Base-by-base conservation (phyloP, 371 early-diverging fungal genomes). In the Cokeromyces recurvatus region DNA sequence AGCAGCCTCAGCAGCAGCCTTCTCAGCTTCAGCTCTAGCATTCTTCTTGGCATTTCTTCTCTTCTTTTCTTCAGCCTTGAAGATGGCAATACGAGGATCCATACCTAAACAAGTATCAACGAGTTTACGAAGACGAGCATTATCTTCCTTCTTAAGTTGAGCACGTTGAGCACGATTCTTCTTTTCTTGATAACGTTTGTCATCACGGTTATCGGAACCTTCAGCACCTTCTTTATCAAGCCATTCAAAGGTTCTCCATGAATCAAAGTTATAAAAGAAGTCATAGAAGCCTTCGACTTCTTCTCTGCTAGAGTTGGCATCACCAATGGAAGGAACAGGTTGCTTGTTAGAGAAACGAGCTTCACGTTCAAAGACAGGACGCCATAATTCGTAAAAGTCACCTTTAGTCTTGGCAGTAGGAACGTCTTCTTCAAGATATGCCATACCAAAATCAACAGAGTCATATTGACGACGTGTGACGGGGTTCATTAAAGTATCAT, bases 221-320 rank as follows among this genome's bases (percentile, higher is more conserved):
- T 92, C 93, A 51, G 82, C 84, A 59, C 91, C 95, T 66, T 98
- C 97, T 80, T 99, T 93, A 64, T 97, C 98, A 43, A 92, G 70
- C 76, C 89, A 90, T 78, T 99, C 99, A 58, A 98, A 99, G 15
- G 92, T 81, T 58, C 99, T 80, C 95, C 94, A 96, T 32, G 97
- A 95, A 55, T 98, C 95, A 57, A 98, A 90, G 77, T 79, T 85
- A 70, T 84, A 90, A 89, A 94, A 99, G 68, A 94, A 98, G 46
- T 88, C 85, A 71, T 99, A 99, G 77, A 99, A 99, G 16, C 51
- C 53, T 57, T 97, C 97, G 27, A 97, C 91, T 21, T 87, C 84
- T 50, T 87, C 90, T 55, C 86, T 84, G 40, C 82, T 34, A 6
- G 89, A 65, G 41, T 83, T 62, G 25, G 62, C 74, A 56, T 84